Conservation (phyloP, 2,329 filamentous ascomycete genomes). For the Geosmithia putterillii region DNA sequence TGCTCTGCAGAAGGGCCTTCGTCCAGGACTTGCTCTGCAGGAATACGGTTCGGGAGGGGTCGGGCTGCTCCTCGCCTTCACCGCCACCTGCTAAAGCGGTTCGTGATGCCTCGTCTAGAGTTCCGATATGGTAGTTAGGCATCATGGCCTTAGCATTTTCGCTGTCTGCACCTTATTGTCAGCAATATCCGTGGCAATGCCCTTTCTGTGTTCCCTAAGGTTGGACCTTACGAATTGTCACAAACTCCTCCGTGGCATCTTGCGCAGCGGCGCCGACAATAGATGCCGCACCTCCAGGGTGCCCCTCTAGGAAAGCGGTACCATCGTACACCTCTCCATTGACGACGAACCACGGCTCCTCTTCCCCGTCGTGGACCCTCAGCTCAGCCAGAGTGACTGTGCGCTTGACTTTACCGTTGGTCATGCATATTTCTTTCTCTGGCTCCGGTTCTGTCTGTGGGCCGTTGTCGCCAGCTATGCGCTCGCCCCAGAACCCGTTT, state of each 20-base stretch:
- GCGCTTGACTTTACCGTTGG: conserved; percentile 50
- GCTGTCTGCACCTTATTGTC: conserved; percentile 49
- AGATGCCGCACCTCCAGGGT: conserved; percentile 77
- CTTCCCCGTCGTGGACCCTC: conserved; percentile 49
- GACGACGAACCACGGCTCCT: conserved; percentile 75
- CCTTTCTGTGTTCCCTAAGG: too few species aligned
- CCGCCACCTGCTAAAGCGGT: conserved; percentile 31
- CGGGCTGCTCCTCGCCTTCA: conserved; percentile 21
- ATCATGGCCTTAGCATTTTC: conserved; percentile 91
- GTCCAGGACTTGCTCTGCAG: conserved; percentile 61
- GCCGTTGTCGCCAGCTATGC: conserved; percentile 36
- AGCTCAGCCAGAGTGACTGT: conserved; percentile 61
- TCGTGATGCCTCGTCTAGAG: conserved; percentile 47
- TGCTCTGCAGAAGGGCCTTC: conserved; percentile 57
- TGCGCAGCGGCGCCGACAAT: conserved; percentile 73
- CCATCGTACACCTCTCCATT: conserved; percentile 85
- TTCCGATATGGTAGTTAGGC: conserved; percentile 72
- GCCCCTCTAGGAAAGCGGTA: conserved; percentile 63
- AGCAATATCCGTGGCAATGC: too few species aligned
- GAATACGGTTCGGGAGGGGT: conserved; percentile 46
- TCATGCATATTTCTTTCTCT: conserved; percentile 64
- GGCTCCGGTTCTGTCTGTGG: conserved; percentile 29
- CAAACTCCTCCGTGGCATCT: conserved; percentile 79
- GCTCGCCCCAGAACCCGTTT: conserved; percentile 81
- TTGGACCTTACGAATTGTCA: conserved; percentile 78